phyloP scores from a whole-genome alignment of 768 basidiomycete species.

The Candolleomyces efflorescens region DNA sequence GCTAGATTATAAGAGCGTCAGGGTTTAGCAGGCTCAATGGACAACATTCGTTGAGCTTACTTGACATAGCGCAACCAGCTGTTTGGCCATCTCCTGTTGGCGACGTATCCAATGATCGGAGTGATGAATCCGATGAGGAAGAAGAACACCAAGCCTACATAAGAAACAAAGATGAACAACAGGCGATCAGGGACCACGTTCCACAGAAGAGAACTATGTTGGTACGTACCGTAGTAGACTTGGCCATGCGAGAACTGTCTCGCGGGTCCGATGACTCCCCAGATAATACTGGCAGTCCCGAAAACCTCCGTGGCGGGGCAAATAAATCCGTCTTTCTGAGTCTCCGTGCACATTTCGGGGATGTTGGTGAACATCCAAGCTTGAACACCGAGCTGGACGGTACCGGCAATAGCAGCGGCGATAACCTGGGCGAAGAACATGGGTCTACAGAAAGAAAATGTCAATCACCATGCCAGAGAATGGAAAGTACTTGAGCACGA shows the following conservation, averaged over 20 bases:
- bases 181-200: not conserved
- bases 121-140: constrained; percentile 72
- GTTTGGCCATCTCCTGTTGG: constrained; percentile 59
- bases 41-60: constrained; percentile 28
- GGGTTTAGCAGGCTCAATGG: not conserved
- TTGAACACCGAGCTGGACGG: constrained; percentile 73
- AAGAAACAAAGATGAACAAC: constrained; percentile 38
- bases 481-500: not conserved
- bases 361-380: constrained; percentile 75
- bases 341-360: constrained; percentile 48
- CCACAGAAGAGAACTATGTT: not conserved
- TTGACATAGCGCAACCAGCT: constrained; percentile 60
- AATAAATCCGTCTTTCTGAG: constrained; percentile 60
- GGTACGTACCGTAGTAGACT: constrained; percentile 44
- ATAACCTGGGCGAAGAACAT: constrained; percentile 74
- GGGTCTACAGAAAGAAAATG: constrained; percentile 20
- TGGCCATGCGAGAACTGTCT: constrained; percentile 67
- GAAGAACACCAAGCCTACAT: constrained; percentile 35
- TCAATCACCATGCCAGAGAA: not conserved
- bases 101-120: constrained; percentile 51
- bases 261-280: constrained; percentile 78
- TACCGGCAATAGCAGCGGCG: constrained; percentile 65
- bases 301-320: constrained; percentile 72
- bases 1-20: constrained; percentile 13
- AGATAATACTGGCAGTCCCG: constrained; percentile 75